Evolutionary conservation across 1,284 basidiomycete genomes (phyloP).

Genomic region (Wallemia mellicola): DNA sequence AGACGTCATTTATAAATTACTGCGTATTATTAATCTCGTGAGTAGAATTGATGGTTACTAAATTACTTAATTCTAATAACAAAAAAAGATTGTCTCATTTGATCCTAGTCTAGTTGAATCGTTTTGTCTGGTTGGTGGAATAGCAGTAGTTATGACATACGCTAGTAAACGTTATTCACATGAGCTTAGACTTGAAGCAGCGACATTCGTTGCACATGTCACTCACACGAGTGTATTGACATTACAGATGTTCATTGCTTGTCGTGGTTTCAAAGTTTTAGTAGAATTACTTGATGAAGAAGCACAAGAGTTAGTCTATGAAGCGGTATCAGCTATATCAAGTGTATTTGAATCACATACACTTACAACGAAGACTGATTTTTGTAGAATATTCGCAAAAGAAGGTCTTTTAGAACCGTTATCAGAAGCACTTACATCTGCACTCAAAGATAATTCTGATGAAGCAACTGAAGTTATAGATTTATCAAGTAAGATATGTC

Average conservation of each 20-base stretch:
- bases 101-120: conserved; percentile 72
- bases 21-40: conserved; percentile 73
- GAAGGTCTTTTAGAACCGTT: conserved; percentile 81
- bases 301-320: conserved; percentile 59
- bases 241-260: conserved; percentile 90
- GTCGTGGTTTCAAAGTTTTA: conserved; percentile 69
- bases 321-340: conserved; percentile 75
- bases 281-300: conserved; percentile 91
- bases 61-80: not conserved
- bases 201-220: conserved; percentile 69
- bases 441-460: conserved; percentile 35
- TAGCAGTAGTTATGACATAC: conserved; percentile 76
- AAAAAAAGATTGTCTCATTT: conserved; percentile 43
- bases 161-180: conserved; percentile 80
- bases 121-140: conserved; percentile 76
- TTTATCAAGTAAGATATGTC: conserved; percentile 63
- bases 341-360: conserved; percentile 65
- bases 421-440: conserved; percentile 58
- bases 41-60: conserved; percentile 18
- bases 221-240: conserved; percentile 78
- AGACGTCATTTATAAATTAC: conserved; percentile 49
- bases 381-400: conserved; percentile 88
- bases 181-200: conserved; percentile 79
- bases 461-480: conserved; percentile 39
- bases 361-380: conserved; percentile 91